These are phyloP conservation scores for Afroboletus lepidellus DNA, from an alignment of 1,284 basidiomycete species.

Conservation along the genomic window DNA sequence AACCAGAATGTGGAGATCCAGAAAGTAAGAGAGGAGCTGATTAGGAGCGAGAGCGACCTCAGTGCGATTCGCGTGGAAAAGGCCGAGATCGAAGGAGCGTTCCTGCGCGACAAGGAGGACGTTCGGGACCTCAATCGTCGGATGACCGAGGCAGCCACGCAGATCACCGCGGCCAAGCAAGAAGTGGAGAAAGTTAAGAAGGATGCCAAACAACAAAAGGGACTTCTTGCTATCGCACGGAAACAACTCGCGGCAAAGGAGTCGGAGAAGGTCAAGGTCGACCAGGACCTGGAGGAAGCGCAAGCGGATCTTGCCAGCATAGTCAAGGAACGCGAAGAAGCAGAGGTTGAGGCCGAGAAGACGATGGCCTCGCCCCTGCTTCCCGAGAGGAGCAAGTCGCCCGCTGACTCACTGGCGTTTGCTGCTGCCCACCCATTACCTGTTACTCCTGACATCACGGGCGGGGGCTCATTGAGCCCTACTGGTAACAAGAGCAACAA, in stretches of 20 bases:
- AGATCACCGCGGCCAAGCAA: conserved; percentile 70
- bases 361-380: not conserved
- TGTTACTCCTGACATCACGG: conserved; percentile 55
- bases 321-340: conserved; percentile 57
- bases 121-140: conserved; percentile 82
- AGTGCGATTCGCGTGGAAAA: conserved; percentile 89
- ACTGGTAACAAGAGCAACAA: conserved; percentile 77
- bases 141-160: conserved; percentile 78
- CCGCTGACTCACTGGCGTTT: conserved; percentile 51
- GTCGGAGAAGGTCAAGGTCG: conserved; percentile 66
- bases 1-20: conserved; percentile 79
- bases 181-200: conserved; percentile 89
- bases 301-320: conserved; percentile 51
- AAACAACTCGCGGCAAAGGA: conserved; percentile 92
- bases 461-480: conserved; percentile 35
- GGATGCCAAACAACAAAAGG: conserved; percentile 95
- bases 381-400: conserved; percentile 24
- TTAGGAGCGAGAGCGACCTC: conserved; percentile 89
- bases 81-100: conserved; percentile 84
- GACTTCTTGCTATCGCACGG: conserved; percentile 88
- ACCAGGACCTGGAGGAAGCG: conserved; percentile 72
- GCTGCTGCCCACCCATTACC: conserved; percentile 72
- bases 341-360: conserved; percentile 51
- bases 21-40: conserved; percentile 77
- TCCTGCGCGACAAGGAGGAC: conserved; percentile 94